Evolutionary conservation across 2,329 filamentous ascomycete genomes (phyloP).

Genomic region (Neopestalotiopsis rosae): DNA sequence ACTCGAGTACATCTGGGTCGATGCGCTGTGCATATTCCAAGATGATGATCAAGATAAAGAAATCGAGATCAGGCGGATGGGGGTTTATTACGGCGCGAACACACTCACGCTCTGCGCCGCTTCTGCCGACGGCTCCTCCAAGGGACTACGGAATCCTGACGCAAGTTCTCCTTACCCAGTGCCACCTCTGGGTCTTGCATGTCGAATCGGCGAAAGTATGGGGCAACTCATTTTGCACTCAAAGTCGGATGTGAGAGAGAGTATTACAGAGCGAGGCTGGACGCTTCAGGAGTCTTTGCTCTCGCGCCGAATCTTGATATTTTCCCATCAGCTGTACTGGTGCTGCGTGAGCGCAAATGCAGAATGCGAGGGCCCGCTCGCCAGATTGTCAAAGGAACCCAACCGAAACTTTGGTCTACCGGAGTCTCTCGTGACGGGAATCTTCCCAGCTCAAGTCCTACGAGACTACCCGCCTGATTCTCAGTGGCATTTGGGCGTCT

Average conservation of each 20-base stretch:
- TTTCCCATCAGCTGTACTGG: slow-evolving; percentile 25
- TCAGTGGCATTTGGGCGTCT: slow-evolving; percentile 23
- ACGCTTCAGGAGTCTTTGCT: slow-evolving; percentile 27
- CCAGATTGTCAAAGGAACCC: not conserved
- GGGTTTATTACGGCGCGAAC: not conserved
- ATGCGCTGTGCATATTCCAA: slow-evolving; percentile 12
- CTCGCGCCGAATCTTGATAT: slow-evolving; percentile 27
- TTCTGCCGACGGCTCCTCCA: not conserved
- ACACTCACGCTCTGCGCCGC: slow-evolving; percentile 10
- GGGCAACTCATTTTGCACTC: not conserved
- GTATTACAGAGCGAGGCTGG: slow-evolving; percentile 26
- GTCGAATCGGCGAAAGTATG: not conserved
- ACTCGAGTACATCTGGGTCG: slow-evolving; percentile 11
- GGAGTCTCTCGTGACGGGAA: slow-evolving; percentile 23
- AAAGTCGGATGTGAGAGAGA: slow-evolving; percentile 15
- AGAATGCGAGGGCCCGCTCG: slow-evolving; percentile 20
- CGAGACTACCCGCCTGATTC: slow-evolving; percentile 22
- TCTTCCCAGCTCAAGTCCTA: slow-evolving; percentile 23
- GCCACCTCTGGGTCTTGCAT: not conserved
- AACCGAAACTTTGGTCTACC: slow-evolving; percentile 22
- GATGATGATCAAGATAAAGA: not conserved
- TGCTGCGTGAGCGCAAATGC: slow-evolving; percentile 25
- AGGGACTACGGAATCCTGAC: not conserved
- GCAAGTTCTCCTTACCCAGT: not conserved
- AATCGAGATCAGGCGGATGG: slow-evolving; percentile 1